Evolutionary conservation across 2,329 filamentous ascomycete genomes (phyloP).

Genomic region (Talaromyces funiculosus): DNA sequence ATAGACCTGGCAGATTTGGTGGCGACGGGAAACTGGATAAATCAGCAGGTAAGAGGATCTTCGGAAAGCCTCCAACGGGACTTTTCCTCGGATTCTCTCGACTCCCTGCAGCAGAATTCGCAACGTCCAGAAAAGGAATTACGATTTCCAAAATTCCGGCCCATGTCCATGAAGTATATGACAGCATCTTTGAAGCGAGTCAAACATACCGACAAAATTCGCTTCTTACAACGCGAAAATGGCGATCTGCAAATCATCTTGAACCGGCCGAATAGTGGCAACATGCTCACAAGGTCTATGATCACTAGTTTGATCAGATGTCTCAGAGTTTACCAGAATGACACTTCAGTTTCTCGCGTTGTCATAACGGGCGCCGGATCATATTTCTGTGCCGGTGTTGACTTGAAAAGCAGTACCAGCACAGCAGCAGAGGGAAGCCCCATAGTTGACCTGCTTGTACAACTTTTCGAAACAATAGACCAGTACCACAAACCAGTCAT

Average conservation of each 20-base stretch:
- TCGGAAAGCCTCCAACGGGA: constrained; percentile 54
- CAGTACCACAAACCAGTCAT: constrained; percentile 38
- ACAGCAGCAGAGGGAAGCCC: constrained; percentile 19
- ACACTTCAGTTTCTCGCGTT: constrained; percentile 31
- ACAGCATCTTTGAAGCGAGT: neutral
- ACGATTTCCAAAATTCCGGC: neutral
- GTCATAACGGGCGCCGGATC: constrained; percentile 32
- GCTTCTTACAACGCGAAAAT: constrained; percentile 25
- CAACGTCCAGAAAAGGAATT: neutral
- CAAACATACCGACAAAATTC: constrained; percentile 19
- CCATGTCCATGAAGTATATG: neutral
- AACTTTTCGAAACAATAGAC: constrained; percentile 37
- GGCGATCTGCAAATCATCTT: constrained; percentile 28
- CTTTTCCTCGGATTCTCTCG: neutral
- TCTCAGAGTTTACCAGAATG: constrained; percentile 21
- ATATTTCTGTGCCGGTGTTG: constrained; percentile 42
- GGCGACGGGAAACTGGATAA: constrained; percentile 69
- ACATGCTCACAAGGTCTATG: constrained; percentile 36
- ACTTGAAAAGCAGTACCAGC: constrained; percentile 17
- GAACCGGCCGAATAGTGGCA: constrained; percentile 36
- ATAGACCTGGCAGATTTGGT: constrained; percentile 59
- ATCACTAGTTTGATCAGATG: constrained; percentile 26
- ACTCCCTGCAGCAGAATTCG: neutral
- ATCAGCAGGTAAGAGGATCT: constrained; percentile 55
- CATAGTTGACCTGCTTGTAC: constrained; percentile 18